Percentiles rank a stretch among this genome's conserved stretches.
These are phyloP conservation scores for Camellia sinensis DNA, from an alignment of 148 eudicot genomes.

Conservation along the genomic window DNA sequence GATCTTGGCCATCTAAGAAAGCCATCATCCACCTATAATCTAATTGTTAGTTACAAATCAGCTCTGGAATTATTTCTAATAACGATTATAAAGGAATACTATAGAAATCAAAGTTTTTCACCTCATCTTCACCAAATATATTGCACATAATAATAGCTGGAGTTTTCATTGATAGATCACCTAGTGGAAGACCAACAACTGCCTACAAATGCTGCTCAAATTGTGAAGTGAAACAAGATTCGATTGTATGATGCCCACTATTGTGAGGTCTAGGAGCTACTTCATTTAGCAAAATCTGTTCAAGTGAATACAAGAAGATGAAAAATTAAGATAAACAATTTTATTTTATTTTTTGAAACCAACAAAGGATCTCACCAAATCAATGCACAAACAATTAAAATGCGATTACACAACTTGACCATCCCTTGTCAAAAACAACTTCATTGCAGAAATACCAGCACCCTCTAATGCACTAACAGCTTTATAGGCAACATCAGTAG, in stretches of 20 bases:
- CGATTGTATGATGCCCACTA: slow-evolving; percentile 98
- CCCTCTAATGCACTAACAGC: slow-evolving; percentile 96
- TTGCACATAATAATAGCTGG: slow-evolving; percentile 92
- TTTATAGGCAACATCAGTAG: slow-evolving; percentile 71
- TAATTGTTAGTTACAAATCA: too few species aligned
- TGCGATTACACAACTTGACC: slow-evolving; percentile 52
- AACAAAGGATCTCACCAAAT: too few species aligned
- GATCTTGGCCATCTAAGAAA: too few species aligned
- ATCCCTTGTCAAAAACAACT: slow-evolving; percentile 81
- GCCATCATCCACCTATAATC: too few species aligned
- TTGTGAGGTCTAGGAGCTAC: slow-evolving; percentile 74
- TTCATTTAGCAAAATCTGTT: slow-evolving; percentile 53
- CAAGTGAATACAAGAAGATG: not conserved
- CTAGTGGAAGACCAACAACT: slow-evolving; percentile 83
- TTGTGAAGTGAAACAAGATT: slow-evolving; percentile 89
- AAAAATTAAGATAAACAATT: too few species aligned
- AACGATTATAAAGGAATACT: not conserved
- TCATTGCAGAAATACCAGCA: slow-evolving; percentile 95
- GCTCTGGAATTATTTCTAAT: too few species aligned
- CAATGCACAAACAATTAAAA: not conserved
- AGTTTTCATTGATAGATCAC: slow-evolving; percentile 93
- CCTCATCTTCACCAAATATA: slow-evolving; percentile 97
- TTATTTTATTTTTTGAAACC: too few species aligned
- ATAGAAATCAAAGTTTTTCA: slow-evolving; percentile 15
- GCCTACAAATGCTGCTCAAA: slow-evolving; percentile 95